phyloP scores from a whole-genome alignment of 345 rosid species.

The Gossypium herbaceum region DNA sequence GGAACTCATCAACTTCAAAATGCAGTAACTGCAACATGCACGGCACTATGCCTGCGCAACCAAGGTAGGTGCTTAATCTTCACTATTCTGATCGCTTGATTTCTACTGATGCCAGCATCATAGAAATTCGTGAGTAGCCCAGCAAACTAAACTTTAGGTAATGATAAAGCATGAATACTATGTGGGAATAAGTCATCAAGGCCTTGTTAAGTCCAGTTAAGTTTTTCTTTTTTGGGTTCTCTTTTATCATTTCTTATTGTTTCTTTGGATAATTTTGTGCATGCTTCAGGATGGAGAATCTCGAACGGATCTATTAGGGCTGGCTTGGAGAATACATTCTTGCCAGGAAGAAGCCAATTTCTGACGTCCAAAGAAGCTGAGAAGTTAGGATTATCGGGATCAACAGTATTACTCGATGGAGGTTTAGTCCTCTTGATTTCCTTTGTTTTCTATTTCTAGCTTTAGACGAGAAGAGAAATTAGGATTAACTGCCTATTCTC shows the following conservation, averaged over 20 bases:
- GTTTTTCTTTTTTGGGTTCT: neutral
- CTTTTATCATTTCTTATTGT: neutral
- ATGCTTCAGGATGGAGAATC: conserved; percentile 56
- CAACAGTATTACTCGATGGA: conserved; percentile 81
- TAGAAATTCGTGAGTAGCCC: neutral
- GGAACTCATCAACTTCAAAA: conserved; percentile 92
- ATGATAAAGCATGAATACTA: neutral
- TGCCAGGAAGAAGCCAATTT: conserved; percentile 88
- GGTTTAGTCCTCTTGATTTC: conserved; percentile 35
- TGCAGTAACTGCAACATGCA: conserved; percentile 72
- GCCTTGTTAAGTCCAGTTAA: conserved; percentile 5
- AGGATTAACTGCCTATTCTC: neutral
- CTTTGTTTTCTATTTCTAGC: neutral
- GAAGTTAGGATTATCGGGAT: conserved; percentile 55
- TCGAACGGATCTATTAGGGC: conserved; percentile 61
- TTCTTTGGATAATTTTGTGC: conserved; percentile 17
- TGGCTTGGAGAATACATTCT: conserved; percentile 66
- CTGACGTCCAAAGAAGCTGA: conserved; percentile 54
- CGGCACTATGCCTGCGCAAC: conserved; percentile 62
- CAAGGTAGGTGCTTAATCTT: conserved; percentile 44
- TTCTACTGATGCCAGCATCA: neutral
- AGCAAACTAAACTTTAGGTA: neutral
- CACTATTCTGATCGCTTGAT: neutral
- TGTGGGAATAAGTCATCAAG: neutral
- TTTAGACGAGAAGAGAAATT: neutral